Evolutionary conservation across 441 rosid species (phyloP).

Genomic region (Gossypium davidsonii): DNA sequence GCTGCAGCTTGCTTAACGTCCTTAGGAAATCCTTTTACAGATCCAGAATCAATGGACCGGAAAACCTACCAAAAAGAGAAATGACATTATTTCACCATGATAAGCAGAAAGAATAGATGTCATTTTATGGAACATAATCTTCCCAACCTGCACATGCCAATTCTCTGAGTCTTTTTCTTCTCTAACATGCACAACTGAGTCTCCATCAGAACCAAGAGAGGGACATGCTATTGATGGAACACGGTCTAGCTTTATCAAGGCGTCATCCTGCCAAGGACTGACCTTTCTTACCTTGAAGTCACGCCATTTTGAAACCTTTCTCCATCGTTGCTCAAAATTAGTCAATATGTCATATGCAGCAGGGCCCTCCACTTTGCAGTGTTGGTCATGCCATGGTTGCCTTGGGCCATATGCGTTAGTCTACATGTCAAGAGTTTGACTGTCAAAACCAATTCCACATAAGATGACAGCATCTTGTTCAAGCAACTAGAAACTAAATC

Average conservation of each 20-base stretch:
- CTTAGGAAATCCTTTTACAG: conserved; percentile 60
- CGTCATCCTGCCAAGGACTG: conserved; percentile 47
- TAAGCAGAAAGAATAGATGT: not conserved
- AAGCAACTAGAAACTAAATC: not conserved
- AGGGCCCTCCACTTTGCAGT: conserved; percentile 77
- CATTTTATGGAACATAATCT: not conserved
- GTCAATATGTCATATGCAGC: conserved; percentile 69
- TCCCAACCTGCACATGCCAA: conserved; percentile 70
- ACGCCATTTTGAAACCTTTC: conserved; percentile 55
- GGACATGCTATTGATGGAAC: conserved; percentile 57
- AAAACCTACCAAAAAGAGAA: conserved; percentile 34
- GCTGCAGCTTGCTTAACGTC: conserved; percentile 41
- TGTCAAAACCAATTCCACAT: conserved; percentile 7
- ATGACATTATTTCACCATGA: conserved; percentile 1
- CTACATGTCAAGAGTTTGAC: conserved; percentile 22
- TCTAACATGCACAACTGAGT: conserved; percentile 25
- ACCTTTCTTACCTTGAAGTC: conserved; percentile 50
- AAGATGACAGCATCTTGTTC: not conserved
- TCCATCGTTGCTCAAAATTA: conserved; percentile 75
- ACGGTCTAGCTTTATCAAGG: conserved; percentile 55
- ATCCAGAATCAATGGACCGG: conserved; percentile 72
- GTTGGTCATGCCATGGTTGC: conserved; percentile 88
- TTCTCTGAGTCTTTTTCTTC: conserved; percentile 50
- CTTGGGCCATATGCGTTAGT: conserved; percentile 44
- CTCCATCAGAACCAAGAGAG: conserved; percentile 37